Evolutionary conservation across 2,329 filamentous ascomycete genomes (phyloP).

Genomic region (Orbilia javanica): DNA sequence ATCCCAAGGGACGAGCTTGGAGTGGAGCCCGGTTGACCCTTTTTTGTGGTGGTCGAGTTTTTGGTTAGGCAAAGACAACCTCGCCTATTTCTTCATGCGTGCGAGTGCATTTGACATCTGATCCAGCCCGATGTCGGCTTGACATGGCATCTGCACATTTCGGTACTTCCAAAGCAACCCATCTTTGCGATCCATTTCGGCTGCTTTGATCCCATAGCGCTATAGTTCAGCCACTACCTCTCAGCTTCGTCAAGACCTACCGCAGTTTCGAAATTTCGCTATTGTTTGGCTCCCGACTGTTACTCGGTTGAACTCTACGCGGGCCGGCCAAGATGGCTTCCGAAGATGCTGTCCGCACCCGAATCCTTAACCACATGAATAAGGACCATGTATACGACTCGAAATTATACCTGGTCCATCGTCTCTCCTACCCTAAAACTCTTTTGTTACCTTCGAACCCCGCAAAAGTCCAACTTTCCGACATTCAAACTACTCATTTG

Average conservation of each 20-base stretch:
- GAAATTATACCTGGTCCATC: constrained; percentile 54
- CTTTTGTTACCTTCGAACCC: constrained; percentile 34
- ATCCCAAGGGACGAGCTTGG: too few species aligned
- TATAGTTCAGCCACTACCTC: too few species aligned
- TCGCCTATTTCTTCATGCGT: background rate
- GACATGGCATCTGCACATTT: background rate
- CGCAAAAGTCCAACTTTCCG: constrained; percentile 33
- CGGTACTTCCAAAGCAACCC: too few species aligned
- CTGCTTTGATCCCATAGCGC: background rate
- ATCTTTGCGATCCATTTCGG: background rate
- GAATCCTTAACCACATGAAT: constrained; percentile 56
- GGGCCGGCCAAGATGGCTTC: constrained; percentile 48
- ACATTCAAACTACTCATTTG: constrained; percentile 50
- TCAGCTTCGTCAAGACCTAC: background rate
- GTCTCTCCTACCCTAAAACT: constrained; percentile 42
- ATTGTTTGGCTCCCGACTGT: too few species aligned
- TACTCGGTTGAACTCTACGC: too few species aligned
- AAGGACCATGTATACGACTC: constrained; percentile 57
- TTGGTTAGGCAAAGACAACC: background rate
- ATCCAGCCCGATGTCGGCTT: constrained; percentile 8
- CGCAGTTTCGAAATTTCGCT: too few species aligned
- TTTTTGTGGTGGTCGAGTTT: background rate
- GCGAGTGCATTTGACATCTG: background rate
- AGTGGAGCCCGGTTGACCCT: background rate
- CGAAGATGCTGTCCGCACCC: constrained; percentile 48